Base-by-base conservation (phyloP, 345 rosid species). In the Gossypium mustelinum region DNA sequence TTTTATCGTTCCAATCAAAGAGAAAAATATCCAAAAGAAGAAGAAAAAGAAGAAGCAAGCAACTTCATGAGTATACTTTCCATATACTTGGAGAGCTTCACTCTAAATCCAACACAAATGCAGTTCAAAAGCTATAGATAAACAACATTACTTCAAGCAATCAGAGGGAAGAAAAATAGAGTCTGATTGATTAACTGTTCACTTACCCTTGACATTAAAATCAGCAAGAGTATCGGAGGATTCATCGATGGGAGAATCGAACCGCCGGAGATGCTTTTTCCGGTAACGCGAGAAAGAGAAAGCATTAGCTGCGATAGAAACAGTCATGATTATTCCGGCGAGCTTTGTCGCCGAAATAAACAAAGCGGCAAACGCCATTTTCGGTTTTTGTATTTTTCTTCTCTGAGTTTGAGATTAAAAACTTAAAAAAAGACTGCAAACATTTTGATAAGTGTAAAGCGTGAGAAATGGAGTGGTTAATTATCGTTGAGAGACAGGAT, bases 241-340 rank as follows among this genome's bases (percentile, higher is more conserved):
- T 87, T 92, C 97, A 73, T 92, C 84, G 55, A 95, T 89, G 2
- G 98, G 98, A 50, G 99, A 84, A 17, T 79, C 76, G 80, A 95
- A 77, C 48, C 59, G 89, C 1, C 70, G 65, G 68, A 91, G 87
- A 68, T 81, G 76, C 82, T 82, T 86, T 66, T 78, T 87, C 74
- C 93, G 86, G 82, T 73, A 93, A 77, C 92, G 89, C 50, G 90
- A 80, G 85, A 79, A 94, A 4, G 98, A 92, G 80, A 82, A 82
- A 1, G 86, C 94, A 73, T 93, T 91, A 45, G 96, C 90, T 1
- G 94, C 97, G 47, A 93, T 79, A n/a, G 94, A 89, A 24, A 87
- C 66, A 1, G 91, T 87, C 13, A 81, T 89, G 29, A 91, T 73
- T 8, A 86, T 55, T 73, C 97, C 99, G 61, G 91, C 94, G 81